Conservation (phyloP, 129 eudicot species). For the Pittosporum tobira region DNA sequence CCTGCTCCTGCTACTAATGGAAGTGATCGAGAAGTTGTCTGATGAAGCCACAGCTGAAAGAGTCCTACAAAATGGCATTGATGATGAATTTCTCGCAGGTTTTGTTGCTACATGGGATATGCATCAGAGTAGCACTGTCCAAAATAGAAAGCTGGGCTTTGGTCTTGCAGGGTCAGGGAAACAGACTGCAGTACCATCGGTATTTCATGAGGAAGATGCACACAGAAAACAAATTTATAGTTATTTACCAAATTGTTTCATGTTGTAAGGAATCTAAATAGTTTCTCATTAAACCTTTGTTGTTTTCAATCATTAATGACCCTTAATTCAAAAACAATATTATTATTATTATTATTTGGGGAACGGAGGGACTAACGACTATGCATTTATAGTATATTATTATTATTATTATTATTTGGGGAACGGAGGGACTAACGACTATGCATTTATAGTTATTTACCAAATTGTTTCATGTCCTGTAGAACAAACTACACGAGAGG, state of each 20-base stretch:
- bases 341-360: too few species aligned
- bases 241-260: too few species aligned
- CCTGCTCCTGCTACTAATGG: constrained; percentile 42
- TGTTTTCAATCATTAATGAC: too few species aligned
- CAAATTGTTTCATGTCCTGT: constrained; percentile 22
- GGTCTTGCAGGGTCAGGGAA: constrained; percentile 92
- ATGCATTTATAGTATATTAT: too few species aligned
- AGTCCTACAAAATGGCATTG: constrained; percentile 44
- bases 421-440: too few species aligned
- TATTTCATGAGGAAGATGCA: constrained; percentile 87
- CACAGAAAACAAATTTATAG: too few species aligned
- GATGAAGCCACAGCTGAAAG: constrained; percentile 34
- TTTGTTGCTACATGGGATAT: constrained; percentile 32
- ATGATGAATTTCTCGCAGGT: constrained; percentile 64
- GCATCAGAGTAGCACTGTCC: constrained; percentile 36
- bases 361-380: too few species aligned
- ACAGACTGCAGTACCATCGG: constrained; percentile 80
- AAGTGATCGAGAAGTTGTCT: constrained; percentile 23
- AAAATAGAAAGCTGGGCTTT: constrained; percentile 68
- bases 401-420: too few species aligned
- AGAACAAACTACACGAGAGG: constrained; percentile 75
- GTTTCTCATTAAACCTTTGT: too few species aligned
- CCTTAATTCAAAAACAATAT: too few species aligned
- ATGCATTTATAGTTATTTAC: too few species aligned
- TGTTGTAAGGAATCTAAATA: too few species aligned